phyloP scores from a whole-genome alignment of 345 rosid species.

The Lepidium didymum region DNA sequence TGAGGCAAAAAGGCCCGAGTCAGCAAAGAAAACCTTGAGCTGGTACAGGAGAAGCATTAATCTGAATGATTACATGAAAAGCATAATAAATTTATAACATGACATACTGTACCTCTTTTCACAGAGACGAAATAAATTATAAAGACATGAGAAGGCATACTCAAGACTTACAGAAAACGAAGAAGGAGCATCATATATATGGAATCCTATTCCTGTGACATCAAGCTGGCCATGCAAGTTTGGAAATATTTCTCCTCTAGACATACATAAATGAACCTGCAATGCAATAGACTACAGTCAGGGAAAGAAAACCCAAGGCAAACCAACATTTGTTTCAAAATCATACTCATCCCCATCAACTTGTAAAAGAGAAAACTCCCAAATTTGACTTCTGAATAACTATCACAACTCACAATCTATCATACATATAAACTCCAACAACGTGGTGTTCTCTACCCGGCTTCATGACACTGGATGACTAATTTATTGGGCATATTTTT shows the following conservation, averaged over 20 bases:
- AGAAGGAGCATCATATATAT: conserved; percentile 86
- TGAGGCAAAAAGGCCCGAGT: background rate
- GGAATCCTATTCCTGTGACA: conserved; percentile 75
- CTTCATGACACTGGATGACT: background rate
- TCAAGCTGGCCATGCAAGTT: conserved; percentile 91
- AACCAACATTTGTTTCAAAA: background rate
- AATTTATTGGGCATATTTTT: background rate
- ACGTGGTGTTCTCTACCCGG: background rate
- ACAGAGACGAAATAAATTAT: background rate
- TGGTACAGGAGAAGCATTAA: background rate
- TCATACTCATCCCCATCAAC: background rate
- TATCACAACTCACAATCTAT: background rate
- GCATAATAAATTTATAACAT: background rate
- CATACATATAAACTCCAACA: conserved; percentile 2
- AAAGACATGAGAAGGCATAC: conserved; percentile 16
- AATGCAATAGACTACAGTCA: conserved; percentile 17
- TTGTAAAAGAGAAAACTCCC: conserved; percentile 9
- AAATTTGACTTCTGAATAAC: background rate
- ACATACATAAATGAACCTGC: conserved; percentile 93
- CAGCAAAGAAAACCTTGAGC: background rate
- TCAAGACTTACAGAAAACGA: conserved; percentile 63
- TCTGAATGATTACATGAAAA: conserved; percentile 3
- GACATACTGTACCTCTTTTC: background rate
- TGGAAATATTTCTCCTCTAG: conserved; percentile 87
- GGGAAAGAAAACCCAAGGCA: background rate